phyloP scores from a whole-genome alignment of 169 alveolate species.

The Plasmodium gallinaceum region DNA sequence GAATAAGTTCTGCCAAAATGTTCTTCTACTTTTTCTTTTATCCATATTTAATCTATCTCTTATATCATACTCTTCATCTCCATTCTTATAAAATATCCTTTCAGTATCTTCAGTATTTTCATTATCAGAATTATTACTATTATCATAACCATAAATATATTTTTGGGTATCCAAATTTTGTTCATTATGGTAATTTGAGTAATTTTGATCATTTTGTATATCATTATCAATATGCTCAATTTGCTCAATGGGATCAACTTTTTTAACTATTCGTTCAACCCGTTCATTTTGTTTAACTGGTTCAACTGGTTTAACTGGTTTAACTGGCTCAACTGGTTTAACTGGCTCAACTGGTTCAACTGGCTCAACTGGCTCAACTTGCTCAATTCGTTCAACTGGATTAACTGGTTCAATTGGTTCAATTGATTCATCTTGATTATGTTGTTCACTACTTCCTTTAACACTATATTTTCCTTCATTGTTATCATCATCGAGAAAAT shows the following conservation, averaged over 20 bases:
- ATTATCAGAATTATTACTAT: not conserved
- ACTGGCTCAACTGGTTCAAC: not conserved
- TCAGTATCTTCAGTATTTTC: not conserved
- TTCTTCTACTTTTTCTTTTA: slow-evolving; percentile 17
- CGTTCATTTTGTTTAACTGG: not conserved
- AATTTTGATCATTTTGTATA: not conserved
- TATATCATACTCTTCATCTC: slow-evolving; percentile 8
- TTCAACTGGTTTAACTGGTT: not conserved
- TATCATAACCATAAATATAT: not conserved
- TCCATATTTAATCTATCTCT: not conserved
- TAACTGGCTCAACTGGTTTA: not conserved
- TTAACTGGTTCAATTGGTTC: not conserved
- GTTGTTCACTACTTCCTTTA: not conserved
- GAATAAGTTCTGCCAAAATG: slow-evolving; percentile 51
- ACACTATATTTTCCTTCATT: slow-evolving; percentile 3
- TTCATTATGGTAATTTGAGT: not conserved
- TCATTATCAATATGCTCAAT: too few relatives aligned
- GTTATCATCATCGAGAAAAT: not conserved
- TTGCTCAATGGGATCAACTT: not conserved
- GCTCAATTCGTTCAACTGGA: not conserved
- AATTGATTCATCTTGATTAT: not conserved
- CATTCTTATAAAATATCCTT: not conserved
- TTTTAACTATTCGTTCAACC: too few relatives aligned
- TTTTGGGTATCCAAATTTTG: not conserved
- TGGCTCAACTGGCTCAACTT: not conserved